Evolutionary conservation across 202 grass and related monocot genomes (phyloP).

Genomic region (Dendrocalamus latiflorus): DNA sequence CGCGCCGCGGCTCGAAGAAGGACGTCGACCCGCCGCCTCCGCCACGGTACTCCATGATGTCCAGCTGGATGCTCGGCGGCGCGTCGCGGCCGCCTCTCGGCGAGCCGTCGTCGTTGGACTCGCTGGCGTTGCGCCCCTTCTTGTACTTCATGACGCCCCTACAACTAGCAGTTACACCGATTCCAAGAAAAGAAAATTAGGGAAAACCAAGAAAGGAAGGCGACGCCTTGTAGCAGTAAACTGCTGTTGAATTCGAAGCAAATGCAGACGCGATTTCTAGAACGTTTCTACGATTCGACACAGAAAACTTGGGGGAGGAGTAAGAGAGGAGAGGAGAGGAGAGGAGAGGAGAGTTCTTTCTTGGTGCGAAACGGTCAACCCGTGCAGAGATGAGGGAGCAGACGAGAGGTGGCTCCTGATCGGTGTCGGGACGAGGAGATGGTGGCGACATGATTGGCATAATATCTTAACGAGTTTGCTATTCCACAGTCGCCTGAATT

Average conservation of each 20-base stretch:
- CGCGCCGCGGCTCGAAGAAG: constrained; percentile 28
- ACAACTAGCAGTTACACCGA: neutral
- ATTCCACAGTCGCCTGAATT: too few species aligned
- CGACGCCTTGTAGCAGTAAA: neutral
- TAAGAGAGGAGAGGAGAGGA: too few species aligned
- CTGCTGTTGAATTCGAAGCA: neutral
- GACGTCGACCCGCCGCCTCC: constrained; percentile 10
- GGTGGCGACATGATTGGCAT: neutral
- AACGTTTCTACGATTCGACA: neutral
- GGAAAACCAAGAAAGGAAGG: neutral
- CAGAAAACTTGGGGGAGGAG: neutral
- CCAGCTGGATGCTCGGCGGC: constrained; percentile 27
- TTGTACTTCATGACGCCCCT: constrained; percentile 23
- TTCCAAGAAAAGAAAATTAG: neutral
- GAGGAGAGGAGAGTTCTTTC: too few species aligned
- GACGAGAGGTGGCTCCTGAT: neutral
- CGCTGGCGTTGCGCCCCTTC: neutral
- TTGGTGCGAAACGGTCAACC: neutral
- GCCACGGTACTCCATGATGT: constrained; percentile 13
- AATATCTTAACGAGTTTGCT: too few species aligned
- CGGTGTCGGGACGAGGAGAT: neutral
- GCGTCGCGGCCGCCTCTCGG: neutral
- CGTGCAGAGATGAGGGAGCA: neutral
- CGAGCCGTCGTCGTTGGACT: neutral
- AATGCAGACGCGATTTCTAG: neutral